Base-by-base conservation (phyloP, 2,329 filamentous ascomycete genomes). In the Nemania diffusa region DNA sequence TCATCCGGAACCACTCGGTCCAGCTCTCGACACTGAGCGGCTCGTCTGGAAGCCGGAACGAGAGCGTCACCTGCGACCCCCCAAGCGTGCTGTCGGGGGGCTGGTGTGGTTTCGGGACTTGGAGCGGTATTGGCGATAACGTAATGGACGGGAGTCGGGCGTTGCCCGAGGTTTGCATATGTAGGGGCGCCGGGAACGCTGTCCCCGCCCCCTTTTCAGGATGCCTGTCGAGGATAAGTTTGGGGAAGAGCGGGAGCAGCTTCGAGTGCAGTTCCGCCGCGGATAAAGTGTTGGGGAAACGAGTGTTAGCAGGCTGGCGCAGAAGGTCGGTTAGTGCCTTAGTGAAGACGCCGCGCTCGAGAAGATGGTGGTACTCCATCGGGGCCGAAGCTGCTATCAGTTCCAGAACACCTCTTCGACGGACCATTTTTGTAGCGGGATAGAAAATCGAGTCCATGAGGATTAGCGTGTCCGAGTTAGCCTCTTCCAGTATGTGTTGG, bases 371-470 rank as follows among this genome's bases (percentile, higher is more conserved):
- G 65, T 87, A 84, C 26, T 86, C 84, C 64, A 87, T 84, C 6
- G 85, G 85, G 1, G 84, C 81, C 3, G 85, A 84, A 0, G 87
- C 86, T 5, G 86, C 85, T 52, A 89, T 81, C 15, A 89, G 75
- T 73, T 89, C 87, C 57, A 89, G 75, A 8, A 88, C 83, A 2
- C 87, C 87, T 56, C 81, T 81, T 59, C 84, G 83, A 5, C 85
- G 83, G 32, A 82, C 78, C 73, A 86, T 83, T 68, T 81, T 84
- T 1, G 84, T 83, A 8, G 84, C 85, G 1, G 85, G 85, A 59
- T 85, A 88, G 73, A 87, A 88, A 0, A 84, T 84, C 5, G 86
- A 83, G 75, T 89, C 87, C 84, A 89, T 86, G 37, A 89, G 78
- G 62, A 89, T 81, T 22, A 89, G 79, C 4, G 84, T 85, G 73